Evolutionary conservation across 2,329 filamentous ascomycete genomes (phyloP), one percentile per base, ranked within the genome.

Genomic region (Cadophora luteo-olivacea): DNA sequence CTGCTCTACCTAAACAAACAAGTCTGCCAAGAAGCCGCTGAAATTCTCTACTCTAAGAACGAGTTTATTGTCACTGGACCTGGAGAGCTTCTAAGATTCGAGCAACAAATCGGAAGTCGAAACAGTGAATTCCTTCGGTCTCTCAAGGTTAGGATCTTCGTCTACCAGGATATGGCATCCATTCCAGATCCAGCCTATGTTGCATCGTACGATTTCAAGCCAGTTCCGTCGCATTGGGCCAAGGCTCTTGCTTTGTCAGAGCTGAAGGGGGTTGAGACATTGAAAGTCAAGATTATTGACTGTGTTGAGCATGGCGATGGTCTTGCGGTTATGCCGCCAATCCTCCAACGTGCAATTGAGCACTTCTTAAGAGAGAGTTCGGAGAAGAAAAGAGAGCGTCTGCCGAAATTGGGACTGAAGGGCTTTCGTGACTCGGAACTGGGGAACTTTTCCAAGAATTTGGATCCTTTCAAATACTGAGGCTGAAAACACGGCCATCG

Each of bases 1-100:
- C 33, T 64, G 38, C 41, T 51, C 24, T 52, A 29, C 24, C 16
- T 64, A 12, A 65, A 52, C 45, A 60, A 61, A 22, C 64, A 65
- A 48, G 36, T 51, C n/a, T 36, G 22, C 11, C 19, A 51, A 25
- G 64, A 65, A 58, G 41, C 52, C 33, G 32, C 33, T 16, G 55
- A 54, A 22, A 38, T 61, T 9, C 49, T 65, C 38, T 58, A 66
- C 16, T 61, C 64, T 6, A 41, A 51, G 14, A 65, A 60, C 24
- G 25, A 36, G 11, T 33, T 65, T 24, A 12, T 25, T 51, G 11
- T 45, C 25, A 25, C n/a, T 45, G 19, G 19, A 7, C 45, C 45
- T n/a, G 45, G 45, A 6, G 45, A 49, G 45, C 45, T 49, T 22
- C 45, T 49, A 8, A 19, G 45, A 8, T 66, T 66, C n/a, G 45